Base-by-base conservation (phyloP, 2,329 filamentous ascomycete genomes). In the Xylaria hypoxylon region DNA sequence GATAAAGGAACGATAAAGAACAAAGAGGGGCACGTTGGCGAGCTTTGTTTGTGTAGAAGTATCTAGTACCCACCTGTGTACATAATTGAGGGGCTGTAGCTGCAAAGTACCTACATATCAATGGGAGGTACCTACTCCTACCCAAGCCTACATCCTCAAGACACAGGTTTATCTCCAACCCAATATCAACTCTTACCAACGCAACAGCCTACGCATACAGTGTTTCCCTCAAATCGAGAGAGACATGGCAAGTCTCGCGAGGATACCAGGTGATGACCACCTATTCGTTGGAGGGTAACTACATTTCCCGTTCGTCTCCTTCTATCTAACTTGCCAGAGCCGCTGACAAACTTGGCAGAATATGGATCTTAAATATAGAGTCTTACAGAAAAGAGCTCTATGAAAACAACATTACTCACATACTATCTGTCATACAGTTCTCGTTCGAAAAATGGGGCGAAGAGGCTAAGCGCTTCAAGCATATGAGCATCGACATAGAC, bases 401-500 rank as follows among this genome's bases (percentile, higher is more conserved):
- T 70, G 86, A 91, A 69, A 88, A 89, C 71, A 89, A 90, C 71
- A 93, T 99, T 77, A 97, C 94, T 2, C 94, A 97, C 80, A 87
- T 98, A 33, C 84, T 98, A n/a, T 97, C 94, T 4, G 92, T 96
- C 65, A 80, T 88, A 74, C 83, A 85, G 65, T 80, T 77, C 69
- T 77, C 77, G 2, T 79, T 85, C 42, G 81, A 85, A 74, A 61
- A 73, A 57, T 76, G 74, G 70, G 75, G 73, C 75, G 78, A 83
- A 19, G 82, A 83, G 69, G 84, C 83, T 75, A 84, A 86, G 69
- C 83, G 85, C 47, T 93, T 89, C 77, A 81, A 89, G 70, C 93
- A 96, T 77, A 85, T 93, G 72, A 85, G 89, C 67, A 91, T 98
- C 70, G 91, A 96, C 71, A 89, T 97, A 48, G 92, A 98, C 78